Base-by-base conservation (phyloP, 345 rosid species). In the Excoecaria cochinchinensis region DNA sequence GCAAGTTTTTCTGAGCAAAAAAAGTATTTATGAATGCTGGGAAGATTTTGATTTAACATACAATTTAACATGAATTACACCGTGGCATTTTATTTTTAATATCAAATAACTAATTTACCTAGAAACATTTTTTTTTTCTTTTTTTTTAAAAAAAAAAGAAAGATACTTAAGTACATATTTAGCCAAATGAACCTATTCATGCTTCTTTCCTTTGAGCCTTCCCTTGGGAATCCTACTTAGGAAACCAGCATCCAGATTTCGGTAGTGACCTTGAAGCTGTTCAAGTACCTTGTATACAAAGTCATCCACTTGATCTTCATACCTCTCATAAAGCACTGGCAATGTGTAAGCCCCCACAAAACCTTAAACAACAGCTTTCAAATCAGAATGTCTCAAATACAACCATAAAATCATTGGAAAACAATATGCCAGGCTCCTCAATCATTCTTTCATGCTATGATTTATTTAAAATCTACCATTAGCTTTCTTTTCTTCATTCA, bases 301-400 rank as follows among this genome's bases (percentile, higher is more conserved):
- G 70, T 81, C 84, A 71, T 96, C 99, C 0, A 96, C 88, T 80
- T 89, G 79, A 46, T 93, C 88, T 77, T 96, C 98, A 17, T 96
- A 82, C 79, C 79, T 89, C 86, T 96, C 98, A 3, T 96, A 93
- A 24, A 96, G 83, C 60, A 90, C 93, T 5, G 99, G 99, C 84
- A 96, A 48, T 62, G 98, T 90, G 73, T 96, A 98, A 21, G 97
- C 98, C 8, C 87, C 98, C 61, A 93, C 91, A 71, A 96, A 92
- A 74, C 98, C 99, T 96, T 70, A 39, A n/a, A 69, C 22, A 75
- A 73, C 9, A 38, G 44, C 42, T 38, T 38, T 21, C 39, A 46
- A 53, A n/a, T 52, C 57, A 46, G 13, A 76, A 52, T n/a, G 25
- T 44, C 1, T 36, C 51, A 40, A 22, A 69, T 2, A 58, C 7